Base-by-base conservation (phyloP, 169 alveolate species). In the Cryptosporidium sp. region DNA sequence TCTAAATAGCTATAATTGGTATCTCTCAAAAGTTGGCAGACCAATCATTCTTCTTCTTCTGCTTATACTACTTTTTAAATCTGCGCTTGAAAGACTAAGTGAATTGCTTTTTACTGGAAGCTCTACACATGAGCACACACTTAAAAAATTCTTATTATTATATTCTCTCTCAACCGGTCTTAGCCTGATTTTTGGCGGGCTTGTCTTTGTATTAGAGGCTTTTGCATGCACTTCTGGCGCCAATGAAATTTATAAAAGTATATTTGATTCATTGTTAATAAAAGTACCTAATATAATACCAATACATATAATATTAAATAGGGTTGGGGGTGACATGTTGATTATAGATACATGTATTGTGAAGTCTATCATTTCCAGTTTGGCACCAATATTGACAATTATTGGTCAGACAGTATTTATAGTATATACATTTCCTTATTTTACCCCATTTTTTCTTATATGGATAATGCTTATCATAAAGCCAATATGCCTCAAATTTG, bases 291-390 rank as follows among this genome's bases (percentile, higher is more conserved):
- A 62, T 7, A 16, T 50, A 26, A 45, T 61, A 39, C 89, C 89
- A 41, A 45, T 62, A 62, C 75, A 59, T 48, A 41, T 62, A 7
- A 29, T 50, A 18, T 43, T 80, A 26, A 80, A 65, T 26, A 37
- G 75, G n/a, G 14, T 80, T 26, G 89, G 89, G 39, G 89, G 89
- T 1, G 89, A 80, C 26, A 62, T 80, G 69, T 80, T 61, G 21
- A 29, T 65, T 1, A 23, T 80, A 43, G 89, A 80, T 48, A 80
- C 89, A 12, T 80, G 89, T 62, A 80, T 80, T 23, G 65, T 80
- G 41, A 80, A 80, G 68, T 80, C 89, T 5, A 80, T 80, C 7
- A 43, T 80, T 23, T 62, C 89, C 23, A n/a, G 67, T 18, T 21
- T 80, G 16, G 39, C 55, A 21, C 89, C 89, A 12, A 29, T 59